These are phyloP conservation scores for Sphagnum magellanicum DNA, from an alignment of 228 moss, liverwort and hornwort species.

Conservation along the genomic window DNA sequence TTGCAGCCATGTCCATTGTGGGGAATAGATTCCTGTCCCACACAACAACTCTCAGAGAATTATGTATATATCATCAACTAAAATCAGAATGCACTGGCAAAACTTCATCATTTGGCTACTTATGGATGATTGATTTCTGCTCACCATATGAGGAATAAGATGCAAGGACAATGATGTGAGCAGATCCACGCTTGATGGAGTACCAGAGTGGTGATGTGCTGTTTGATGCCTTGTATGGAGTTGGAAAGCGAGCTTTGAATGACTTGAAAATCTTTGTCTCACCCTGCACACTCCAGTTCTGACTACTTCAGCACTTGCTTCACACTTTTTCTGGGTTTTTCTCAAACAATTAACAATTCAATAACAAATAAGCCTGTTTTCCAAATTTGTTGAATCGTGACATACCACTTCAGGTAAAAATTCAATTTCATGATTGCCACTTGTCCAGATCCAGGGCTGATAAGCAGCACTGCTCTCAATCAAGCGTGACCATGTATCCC, in stretches of 20 bases:
- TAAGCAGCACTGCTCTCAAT: conserved; percentile 75
- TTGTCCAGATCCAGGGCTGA: conserved; percentile 88
- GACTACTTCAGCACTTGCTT: background rate
- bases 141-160: conserved; percentile 84
- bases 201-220: conserved; percentile 69
- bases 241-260: conserved; percentile 60
- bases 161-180: conserved; percentile 77
- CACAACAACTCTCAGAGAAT: background rate
- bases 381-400: too few relatives aligned
- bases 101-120: too few relatives aligned
- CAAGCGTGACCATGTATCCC: conserved; percentile 82
- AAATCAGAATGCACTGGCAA: too few relatives aligned
- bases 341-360: too few relatives aligned
- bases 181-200: conserved; percentile 72
- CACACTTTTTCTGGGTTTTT: background rate
- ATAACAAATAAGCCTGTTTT: too few relatives aligned
- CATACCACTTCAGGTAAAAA: conserved; percentile 39
- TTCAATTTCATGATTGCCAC: conserved; percentile 87
- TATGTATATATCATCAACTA: too few relatives aligned
- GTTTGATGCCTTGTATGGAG: conserved; percentile 48
- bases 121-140: background rate
- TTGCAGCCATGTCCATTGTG: conserved; percentile 52
- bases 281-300: conserved; percentile 22
- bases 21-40: conserved; percentile 69
- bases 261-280: conserved; percentile 71